Evolutionary conservation across 805 yeast genomes (phyloP), one percentile per base, ranked within the genome.

Genomic region (Grigorovia jiainica): DNA sequence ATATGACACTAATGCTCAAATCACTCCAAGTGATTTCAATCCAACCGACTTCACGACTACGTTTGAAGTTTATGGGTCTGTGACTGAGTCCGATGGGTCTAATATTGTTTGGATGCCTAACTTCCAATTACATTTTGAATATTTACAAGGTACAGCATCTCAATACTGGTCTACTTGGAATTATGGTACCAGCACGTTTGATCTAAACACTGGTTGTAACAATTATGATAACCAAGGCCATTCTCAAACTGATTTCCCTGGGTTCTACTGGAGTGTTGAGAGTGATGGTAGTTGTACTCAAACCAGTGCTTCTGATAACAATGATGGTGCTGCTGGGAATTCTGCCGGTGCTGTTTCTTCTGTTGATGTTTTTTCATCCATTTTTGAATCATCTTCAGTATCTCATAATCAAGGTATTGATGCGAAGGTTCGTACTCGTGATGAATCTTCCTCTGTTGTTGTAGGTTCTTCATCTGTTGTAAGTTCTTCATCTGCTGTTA

Each of bases 11-110:
- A 48, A 52, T 36, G 52, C 51, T 16, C 40, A 44, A 3, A 41
- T 44, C 13, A 40, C 31, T 16, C n/a, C 39, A 9, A 43, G 45
- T 15, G 40, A 38, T 15, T 34, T 34, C 20, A 40, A 43, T 25
- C 57, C 57, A 27, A 50, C 55, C 1, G 52, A 53, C 31, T 53
- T 38, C 30, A 46, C 47, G 2, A 46, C 49, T 4, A 50, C 53
- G 7, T 50, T 53, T 32, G 38, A 45, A 19, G 49, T 52, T 2
- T 40, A 47, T 16, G 53, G 45, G 6, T 23, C 30, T 11, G 32
- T 40, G 7, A 15, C 29, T 2, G 8, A 10, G 2, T 3, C 11
- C 2, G 44, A 45, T 6, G 40, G 35, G n/a, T 15, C 39, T 1
- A 40, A 44, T 11, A 39, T 33, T 1, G 44, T 49, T 3, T 49